Evolutionary conservation across 108 stramenopile genomes (phyloP).

Genomic region (Aureococcus anophagefferens): DNA sequence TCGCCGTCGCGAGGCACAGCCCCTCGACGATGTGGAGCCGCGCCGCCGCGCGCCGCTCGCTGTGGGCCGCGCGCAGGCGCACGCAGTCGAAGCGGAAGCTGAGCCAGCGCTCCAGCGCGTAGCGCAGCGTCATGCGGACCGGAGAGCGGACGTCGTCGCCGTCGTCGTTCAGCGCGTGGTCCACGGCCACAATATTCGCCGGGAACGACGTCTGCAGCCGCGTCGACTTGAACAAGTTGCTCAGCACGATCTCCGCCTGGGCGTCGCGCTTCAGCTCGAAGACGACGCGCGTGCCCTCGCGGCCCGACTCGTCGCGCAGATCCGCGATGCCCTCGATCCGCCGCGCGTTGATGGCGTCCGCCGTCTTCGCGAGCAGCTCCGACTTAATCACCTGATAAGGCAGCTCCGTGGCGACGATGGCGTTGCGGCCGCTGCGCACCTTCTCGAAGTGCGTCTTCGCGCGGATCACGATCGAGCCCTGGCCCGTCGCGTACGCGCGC

Average conservation of each 20-base stretch:
- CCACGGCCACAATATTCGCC: slow-evolving; percentile 79
- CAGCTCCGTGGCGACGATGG: slow-evolving; percentile 85
- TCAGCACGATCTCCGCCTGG: slow-evolving; percentile 62
- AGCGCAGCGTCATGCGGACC: slow-evolving; percentile 75
- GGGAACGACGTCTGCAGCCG: slow-evolving; percentile 78
- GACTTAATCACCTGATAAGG: slow-evolving; percentile 94
- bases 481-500: slow-evolving; percentile 58
- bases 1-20: slow-evolving; percentile 58
- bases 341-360: slow-evolving; percentile 85
- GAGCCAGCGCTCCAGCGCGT: slow-evolving; percentile 72
- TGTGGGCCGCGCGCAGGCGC: slow-evolving; percentile 60
- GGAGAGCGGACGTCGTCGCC: slow-evolving; percentile 32
- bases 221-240: slow-evolving; percentile 89
- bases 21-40: slow-evolving; percentile 86
- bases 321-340: slow-evolving; percentile 77
- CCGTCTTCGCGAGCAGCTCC: slow-evolving; percentile 82
- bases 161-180: slow-evolving; percentile 48
- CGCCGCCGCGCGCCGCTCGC: slow-evolving; percentile 65
- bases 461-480: slow-evolving; percentile 73
- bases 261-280: slow-evolving; percentile 93
- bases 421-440: slow-evolving; percentile 38
- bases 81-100: slow-evolving; percentile 85
- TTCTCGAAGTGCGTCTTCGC: slow-evolving; percentile 75
- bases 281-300: slow-evolving; percentile 93
- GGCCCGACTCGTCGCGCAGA: slow-evolving; percentile 80